Base-by-base conservation (phyloP, 441 rosid genomes). In the Kokia cookei region DNA sequence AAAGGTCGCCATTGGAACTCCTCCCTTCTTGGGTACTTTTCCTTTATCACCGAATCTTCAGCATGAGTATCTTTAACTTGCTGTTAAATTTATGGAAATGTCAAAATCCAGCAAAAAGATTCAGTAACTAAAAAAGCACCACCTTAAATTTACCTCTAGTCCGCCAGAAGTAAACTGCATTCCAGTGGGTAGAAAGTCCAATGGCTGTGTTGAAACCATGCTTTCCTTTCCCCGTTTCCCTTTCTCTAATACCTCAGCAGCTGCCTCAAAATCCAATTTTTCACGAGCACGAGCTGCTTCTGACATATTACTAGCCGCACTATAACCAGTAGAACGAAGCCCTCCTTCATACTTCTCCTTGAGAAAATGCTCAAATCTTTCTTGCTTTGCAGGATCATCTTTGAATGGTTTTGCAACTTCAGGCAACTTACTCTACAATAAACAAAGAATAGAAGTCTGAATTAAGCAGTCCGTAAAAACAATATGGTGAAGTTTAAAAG, bases 1-100 rank as follows among this genome's bases (percentile, higher is more conserved):
- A 90, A 82, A 83, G 99, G 99, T 74, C 91, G 96, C 99, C 98
- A 96, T 64, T 85, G 93, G 79, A 91, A 92, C 90, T 93, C 98
- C 82, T 90, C 94, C 77, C 99, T 87, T 85, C 70, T 93, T 60
- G 99, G 99, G 66, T 84, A 88, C 12, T 73, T 79, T 73, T 75
- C 84, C 82, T 79, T 86, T 12, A 72, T 60, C 63, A 57, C 50
- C 74, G 78, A 73, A 74, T 90, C 88, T 79, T 90, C 93, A 17
- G 83, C 86, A 77, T 72, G 86, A 60, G 76, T 29, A 72, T 80
- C 86, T 80, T 84, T 84, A 51, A 69, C 84, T 76, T 86, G 85
- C 97, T 93, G 96, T 69, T 63, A 59, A 76, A 75, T 66, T 74
- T 60, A 32, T 59, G 43, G 42, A 51, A 66, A 66, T 55, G 35